These are phyloP conservation scores for Polytrichum formosum DNA, from an alignment of 225 moss, liverwort and hornwort species.

Conservation along the genomic window DNA sequence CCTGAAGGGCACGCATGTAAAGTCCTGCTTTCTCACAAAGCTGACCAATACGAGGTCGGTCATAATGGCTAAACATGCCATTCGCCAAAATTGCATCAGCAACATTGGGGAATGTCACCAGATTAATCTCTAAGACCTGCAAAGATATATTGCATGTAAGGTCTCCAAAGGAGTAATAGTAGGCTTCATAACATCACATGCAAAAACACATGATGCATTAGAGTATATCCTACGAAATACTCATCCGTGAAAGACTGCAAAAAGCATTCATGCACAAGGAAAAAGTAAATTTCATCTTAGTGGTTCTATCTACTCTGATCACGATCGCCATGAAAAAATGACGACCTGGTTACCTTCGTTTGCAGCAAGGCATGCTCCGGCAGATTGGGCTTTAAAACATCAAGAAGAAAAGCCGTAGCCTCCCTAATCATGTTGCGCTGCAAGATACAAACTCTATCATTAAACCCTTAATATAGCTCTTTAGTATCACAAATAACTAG, in stretches of 20 bases:
- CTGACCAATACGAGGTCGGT: constrained; percentile 82
- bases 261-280: too few species aligned
- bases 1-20: constrained; percentile 88
- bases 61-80: constrained; percentile 91
- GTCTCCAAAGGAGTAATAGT: too few species aligned
- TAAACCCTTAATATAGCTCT: background rate
- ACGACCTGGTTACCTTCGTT: constrained; percentile 41
- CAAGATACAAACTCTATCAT: constrained; percentile 13
- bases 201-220: too few species aligned
- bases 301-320: too few species aligned
- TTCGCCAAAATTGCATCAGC: constrained; percentile 89
- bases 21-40: constrained; percentile 92
- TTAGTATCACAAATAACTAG: too few species aligned
- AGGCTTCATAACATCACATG: too few species aligned
- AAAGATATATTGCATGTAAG: background rate
- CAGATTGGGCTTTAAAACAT: constrained; percentile 79
- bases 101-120: constrained; percentile 83
- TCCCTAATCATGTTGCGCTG: constrained; percentile 91
- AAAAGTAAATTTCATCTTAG: too few species aligned
- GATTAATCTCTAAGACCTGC: constrained; percentile 80
- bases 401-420: constrained; percentile 79
- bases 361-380: constrained; percentile 80
- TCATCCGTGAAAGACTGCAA: too few species aligned
- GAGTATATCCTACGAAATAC: too few species aligned
- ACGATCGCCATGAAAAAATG: too few species aligned